Evolutionary conservation across 306 rosid genomes (phyloP).

Genomic region (Clitoria ternatea): DNA sequence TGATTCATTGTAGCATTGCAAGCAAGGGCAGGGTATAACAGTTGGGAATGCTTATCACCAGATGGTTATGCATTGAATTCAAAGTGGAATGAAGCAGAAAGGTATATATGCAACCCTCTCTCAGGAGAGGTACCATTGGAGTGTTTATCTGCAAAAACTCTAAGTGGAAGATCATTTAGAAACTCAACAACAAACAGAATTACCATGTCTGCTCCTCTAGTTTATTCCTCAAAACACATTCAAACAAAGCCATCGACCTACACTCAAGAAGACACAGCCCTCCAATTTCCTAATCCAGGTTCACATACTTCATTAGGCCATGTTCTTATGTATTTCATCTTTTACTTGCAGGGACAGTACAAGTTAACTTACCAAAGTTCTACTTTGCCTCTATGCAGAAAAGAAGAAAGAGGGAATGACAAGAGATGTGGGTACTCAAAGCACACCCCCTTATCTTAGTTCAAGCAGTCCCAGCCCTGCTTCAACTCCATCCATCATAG

Average conservation of each 20-base stretch:
- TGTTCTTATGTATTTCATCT: not conserved
- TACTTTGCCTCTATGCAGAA: conserved; percentile 33
- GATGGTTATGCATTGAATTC: conserved; percentile 89
- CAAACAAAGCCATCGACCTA: conserved; percentile 48
- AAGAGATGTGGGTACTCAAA: conserved; percentile 88
- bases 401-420: conserved; percentile 59
- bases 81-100: conserved; percentile 98
- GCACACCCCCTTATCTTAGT: conserved; percentile 66
- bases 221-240: conserved; percentile 50
- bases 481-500: conserved; percentile 77
- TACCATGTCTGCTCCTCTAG: conserved; percentile 78
- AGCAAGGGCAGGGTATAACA: conserved; percentile 53
- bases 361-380: not conserved
- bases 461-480: conserved; percentile 75
- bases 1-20: conserved; percentile 68
- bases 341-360: not conserved
- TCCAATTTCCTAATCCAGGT: conserved; percentile 65
- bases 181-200: conserved; percentile 53
- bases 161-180: conserved; percentile 80
- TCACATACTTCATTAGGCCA: conserved; percentile 5
- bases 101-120: conserved; percentile 85
- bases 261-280: conserved; percentile 35
- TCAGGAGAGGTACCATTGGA: conserved; percentile 95
- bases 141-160: conserved; percentile 93
- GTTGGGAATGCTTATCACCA: conserved; percentile 80